A percentile compares a stretch with the other conserved stretches of the same genome.
Conservation (phyloP, 768 basidiomycete genomes). For the Collybia sordida region DNA sequence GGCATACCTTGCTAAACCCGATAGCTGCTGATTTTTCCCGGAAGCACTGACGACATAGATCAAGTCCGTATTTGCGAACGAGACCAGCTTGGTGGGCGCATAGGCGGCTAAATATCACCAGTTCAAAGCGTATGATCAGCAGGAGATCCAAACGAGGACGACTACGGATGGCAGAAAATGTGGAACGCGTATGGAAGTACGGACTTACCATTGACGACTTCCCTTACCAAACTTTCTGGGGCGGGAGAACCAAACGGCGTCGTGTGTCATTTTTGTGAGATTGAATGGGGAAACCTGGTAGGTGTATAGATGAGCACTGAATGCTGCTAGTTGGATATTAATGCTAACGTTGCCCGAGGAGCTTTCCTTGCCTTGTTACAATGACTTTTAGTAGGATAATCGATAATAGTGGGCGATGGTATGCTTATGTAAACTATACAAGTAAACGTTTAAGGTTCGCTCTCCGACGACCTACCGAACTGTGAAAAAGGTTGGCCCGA, state of each 20-base stretch:
- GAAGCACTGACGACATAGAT: constrained; percentile 98
- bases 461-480: constrained; percentile 19
- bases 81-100: constrained; percentile 98
- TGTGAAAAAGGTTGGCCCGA: too few species aligned
- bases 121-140: neutral
- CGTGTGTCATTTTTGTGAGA: constrained; percentile 86
- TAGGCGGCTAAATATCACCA: constrained; percentile 65
- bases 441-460: constrained; percentile 31
- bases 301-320: neutral
- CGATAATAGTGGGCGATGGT: constrained; percentile 11
- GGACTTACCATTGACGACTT: constrained; percentile 85
- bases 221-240: constrained; percentile 96
- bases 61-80: constrained; percentile 95
- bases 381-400: constrained; percentile 11
- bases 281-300: constrained; percentile 16
- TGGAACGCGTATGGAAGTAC: neutral
- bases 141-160: neutral
- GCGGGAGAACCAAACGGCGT: constrained; percentile 97
- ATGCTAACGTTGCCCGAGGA: constrained; percentile 28
- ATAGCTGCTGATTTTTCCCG: constrained; percentile 93
- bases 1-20: constrained; percentile 85
- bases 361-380: constrained; percentile 13
- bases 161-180: neutral
- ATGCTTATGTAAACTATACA: constrained; percentile 42
- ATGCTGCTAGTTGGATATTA: constrained; percentile 3